These are phyloP conservation scores for Marsdenia floribunda DNA, from an alignment of 257 asterid species.

Conservation along the genomic window DNA sequence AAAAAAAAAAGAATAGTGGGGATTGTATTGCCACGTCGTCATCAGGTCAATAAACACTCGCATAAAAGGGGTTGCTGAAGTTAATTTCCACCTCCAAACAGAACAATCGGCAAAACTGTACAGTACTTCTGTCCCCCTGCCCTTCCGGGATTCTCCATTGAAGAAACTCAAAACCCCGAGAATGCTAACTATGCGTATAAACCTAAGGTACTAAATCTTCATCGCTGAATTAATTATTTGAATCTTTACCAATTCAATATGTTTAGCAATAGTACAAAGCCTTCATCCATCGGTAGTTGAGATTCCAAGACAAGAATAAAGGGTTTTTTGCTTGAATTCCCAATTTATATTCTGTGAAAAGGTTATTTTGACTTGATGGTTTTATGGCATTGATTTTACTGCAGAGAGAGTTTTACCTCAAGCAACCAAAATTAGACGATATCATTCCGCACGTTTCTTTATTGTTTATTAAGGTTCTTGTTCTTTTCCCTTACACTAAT, in stretches of 20 bases:
- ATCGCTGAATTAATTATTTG: neutral
- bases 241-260: neutral
- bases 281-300: slow-evolving; percentile 14
- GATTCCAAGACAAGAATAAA: slow-evolving; percentile 11
- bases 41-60: neutral
- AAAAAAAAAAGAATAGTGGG: neutral
- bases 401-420: slow-evolving; percentile 18
- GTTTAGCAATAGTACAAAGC: neutral
- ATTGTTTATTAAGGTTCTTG: neutral
- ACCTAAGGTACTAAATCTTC: neutral
- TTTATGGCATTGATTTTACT: slow-evolving; percentile 5
- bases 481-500: slow-evolving; percentile 1
- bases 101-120: neutral
- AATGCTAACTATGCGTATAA: slow-evolving; percentile 11
- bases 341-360: neutral
- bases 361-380: neutral
- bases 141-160: neutral
- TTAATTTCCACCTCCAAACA: neutral
- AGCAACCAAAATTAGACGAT: neutral
- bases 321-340: neutral
- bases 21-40: neutral
- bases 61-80: neutral
- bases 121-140: neutral
- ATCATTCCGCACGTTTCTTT: neutral
- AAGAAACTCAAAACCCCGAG: neutral